phyloP scores from a whole-genome alignment of 2,329 filamentous ascomycete species.

The Trichophyton verrucosum region DNA sequence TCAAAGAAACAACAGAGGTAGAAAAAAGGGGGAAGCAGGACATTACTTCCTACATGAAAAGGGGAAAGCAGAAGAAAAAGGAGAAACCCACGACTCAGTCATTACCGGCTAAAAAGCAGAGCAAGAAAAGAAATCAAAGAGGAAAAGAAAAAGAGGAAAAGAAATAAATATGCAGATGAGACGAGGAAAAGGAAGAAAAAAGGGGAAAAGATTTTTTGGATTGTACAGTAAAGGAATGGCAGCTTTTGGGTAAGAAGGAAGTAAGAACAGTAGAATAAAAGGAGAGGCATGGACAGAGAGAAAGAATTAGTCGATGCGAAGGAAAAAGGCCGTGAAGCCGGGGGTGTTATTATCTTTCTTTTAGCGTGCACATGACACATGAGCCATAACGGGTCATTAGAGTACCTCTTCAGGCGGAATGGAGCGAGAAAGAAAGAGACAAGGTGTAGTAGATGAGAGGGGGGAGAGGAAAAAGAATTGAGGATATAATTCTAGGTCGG shows the following conservation, averaged over 20 bases:
- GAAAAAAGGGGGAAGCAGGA: background rate
- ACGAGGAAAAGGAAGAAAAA: background rate
- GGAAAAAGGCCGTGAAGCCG: background rate
- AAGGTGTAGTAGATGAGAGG: background rate
- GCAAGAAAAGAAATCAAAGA: background rate
- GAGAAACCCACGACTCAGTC: background rate
- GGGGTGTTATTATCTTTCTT: background rate
- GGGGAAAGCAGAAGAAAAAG: background rate
- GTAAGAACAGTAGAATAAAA: background rate
- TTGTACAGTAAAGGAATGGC: conserved; percentile 1
- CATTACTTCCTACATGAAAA: background rate
- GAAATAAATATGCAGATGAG: background rate
- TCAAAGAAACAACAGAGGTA: background rate
- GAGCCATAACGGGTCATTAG: conserved; percentile 4
- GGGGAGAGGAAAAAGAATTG: background rate
- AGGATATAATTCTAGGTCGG: background rate
- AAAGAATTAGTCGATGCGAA: background rate
- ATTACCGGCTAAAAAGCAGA: conserved; percentile 1
- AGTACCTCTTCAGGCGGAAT: background rate
- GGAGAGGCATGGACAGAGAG: conserved; percentile 1
- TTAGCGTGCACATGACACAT: background rate
- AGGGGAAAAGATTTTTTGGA: background rate
- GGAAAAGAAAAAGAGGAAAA: background rate
- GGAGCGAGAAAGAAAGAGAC: background rate
- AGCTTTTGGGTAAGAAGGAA: background rate